These are phyloP conservation scores for Begonia peltatifolia DNA, from an alignment of 306 rosid genomes.

Conservation along the genomic window DNA sequence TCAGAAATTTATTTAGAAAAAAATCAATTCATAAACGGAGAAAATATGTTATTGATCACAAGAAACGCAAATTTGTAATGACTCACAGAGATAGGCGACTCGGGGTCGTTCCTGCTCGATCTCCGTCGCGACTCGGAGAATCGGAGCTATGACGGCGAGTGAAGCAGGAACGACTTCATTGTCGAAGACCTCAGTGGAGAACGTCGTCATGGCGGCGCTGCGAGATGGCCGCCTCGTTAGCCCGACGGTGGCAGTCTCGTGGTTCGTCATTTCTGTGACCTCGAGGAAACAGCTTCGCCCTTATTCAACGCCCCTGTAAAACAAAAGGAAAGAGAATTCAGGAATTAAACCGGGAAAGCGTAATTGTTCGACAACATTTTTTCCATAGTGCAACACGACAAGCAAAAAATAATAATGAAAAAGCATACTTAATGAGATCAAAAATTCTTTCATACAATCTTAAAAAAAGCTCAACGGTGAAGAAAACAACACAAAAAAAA, in stretches of 20 bases:
- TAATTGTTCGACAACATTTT: too few relatives aligned
- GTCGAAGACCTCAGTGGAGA: slow-evolving; percentile 89
- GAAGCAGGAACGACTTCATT: slow-evolving; percentile 87
- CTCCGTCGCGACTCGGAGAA: slow-evolving; percentile 88
- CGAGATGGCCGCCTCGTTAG: slow-evolving; percentile 72
- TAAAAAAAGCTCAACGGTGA: too few relatives aligned
- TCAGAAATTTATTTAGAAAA: too few relatives aligned
- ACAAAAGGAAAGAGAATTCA: background rate
- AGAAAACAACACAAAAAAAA: too few relatives aligned
- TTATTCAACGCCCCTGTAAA: background rate
- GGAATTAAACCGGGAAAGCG: background rate
- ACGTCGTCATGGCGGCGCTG: slow-evolving; percentile 66
- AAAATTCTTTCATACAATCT: too few relatives aligned
- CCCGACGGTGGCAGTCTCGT: slow-evolving; percentile 30
- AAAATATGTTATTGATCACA: background rate
- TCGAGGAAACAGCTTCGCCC: slow-evolving; percentile 7
- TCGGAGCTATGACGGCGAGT: slow-evolving; percentile 71
- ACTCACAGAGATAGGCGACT: slow-evolving; percentile 75
- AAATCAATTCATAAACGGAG: too few relatives aligned
- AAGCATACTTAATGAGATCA: too few relatives aligned
- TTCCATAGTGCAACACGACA: too few relatives aligned
- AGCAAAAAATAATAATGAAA: too few relatives aligned
- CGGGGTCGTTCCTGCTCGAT: slow-evolving; percentile 79
- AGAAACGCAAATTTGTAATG: background rate
- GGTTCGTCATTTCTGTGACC: slow-evolving; percentile 38